Percentiles rank a stretch among this genome's conserved stretches.
Evolutionary conservation across 257 asterid species (phyloP).

Genomic region (Przewalskia tangutica): DNA sequence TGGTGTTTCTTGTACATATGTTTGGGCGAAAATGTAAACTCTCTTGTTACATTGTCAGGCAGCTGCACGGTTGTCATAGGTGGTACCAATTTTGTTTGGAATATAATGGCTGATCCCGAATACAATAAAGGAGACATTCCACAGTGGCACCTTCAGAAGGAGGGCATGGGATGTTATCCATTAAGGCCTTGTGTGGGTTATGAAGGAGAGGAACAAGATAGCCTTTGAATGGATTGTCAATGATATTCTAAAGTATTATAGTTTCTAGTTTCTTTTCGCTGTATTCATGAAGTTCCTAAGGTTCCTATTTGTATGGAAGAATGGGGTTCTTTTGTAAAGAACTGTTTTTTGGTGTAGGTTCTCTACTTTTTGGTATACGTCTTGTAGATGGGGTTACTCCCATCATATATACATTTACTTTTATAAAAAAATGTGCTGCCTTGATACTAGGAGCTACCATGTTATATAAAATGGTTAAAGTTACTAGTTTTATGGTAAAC

Average conservation of each 20-base stretch:
- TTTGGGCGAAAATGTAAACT: neutral
- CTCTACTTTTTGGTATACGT: neutral
- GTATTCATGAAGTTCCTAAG: neutral
- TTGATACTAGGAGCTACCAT: neutral
- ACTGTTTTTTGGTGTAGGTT: too few species aligned
- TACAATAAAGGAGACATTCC: neutral
- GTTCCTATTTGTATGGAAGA: too few species aligned
- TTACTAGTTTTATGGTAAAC: neutral
- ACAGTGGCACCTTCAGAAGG: neutral
- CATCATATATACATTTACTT: neutral
- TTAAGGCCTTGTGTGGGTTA: neutral
- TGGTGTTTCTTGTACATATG: neutral
- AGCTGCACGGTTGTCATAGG: neutral
- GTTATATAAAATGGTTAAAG: neutral
- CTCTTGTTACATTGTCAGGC: neutral
- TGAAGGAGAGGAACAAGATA: neutral
- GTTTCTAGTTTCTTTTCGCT: neutral
- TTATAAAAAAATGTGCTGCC: neutral
- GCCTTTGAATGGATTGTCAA: neutral
- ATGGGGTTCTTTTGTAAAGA: too few species aligned
- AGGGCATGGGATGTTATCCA: neutral
- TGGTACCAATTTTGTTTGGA: neutral
- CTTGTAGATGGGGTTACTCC: neutral
- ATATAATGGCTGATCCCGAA: neutral
- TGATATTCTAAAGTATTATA: neutral